Evolutionary conservation across 108 stramenopile species (phyloP).

Genomic region (Fragilaria radians): DNA sequence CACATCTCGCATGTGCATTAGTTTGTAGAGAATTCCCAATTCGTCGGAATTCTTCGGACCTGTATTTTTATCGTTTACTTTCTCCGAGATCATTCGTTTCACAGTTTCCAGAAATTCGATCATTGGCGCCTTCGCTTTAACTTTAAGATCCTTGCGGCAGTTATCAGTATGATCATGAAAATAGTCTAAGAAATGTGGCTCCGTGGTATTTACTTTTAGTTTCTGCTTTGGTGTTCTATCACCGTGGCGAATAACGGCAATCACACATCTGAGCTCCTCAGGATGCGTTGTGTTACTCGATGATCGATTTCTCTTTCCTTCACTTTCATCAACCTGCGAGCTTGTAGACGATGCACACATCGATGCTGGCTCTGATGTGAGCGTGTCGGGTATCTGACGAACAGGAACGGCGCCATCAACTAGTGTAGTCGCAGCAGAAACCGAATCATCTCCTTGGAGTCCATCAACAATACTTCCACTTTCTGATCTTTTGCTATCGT

Average conservation of each 20-base stretch:
- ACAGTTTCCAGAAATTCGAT: constrained; percentile 81
- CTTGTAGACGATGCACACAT: constrained; percentile 30
- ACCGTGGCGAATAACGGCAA: constrained; percentile 94
- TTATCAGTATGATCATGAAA: constrained; percentile 63
- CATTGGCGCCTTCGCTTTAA: constrained; percentile 87
- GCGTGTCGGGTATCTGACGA: constrained; percentile 53
- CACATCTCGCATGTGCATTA: constrained; percentile 82
- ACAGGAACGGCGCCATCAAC: constrained; percentile 64
- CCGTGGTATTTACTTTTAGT: constrained; percentile 89
- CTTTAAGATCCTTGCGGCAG: constrained; percentile 86
- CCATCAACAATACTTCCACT: neutral
- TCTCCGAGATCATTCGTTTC: constrained; percentile 49
- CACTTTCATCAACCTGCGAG: constrained; percentile 37
- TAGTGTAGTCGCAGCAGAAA: constrained; percentile 24
- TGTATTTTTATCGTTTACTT: constrained; percentile 14
- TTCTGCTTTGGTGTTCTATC: constrained; percentile 99
- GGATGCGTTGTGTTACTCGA: constrained; percentile 33
- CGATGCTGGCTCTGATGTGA: constrained; percentile 61
- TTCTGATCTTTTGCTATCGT: neutral
- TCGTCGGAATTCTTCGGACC: constrained; percentile 16
- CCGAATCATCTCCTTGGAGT: neutral
- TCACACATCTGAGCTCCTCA: constrained; percentile 92
- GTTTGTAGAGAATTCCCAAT: constrained; percentile 47
- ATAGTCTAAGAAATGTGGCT: constrained; percentile 72
- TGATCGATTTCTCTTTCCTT: neutral